Conservation (phyloP, 345 rosid genomes). For the Salix exigua region DNA sequence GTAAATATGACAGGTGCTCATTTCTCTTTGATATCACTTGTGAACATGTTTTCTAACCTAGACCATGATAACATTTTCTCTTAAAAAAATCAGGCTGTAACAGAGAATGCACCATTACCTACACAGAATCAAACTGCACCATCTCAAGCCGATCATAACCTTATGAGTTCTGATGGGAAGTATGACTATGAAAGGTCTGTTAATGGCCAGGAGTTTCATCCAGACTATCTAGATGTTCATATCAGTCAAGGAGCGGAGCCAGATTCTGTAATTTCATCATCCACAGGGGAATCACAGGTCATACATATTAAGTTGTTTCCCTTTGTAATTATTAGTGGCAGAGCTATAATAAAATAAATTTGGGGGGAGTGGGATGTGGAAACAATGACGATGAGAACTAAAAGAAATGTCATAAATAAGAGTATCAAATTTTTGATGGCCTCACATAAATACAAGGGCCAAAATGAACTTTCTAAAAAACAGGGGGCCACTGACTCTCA, state of each 20-base stretch:
- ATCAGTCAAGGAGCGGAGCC: slow-evolving; percentile 44
- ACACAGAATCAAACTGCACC: slow-evolving; percentile 45
- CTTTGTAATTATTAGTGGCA: slow-evolving; percentile 3
- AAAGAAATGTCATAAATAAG: too few relatives aligned
- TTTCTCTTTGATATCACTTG: background rate
- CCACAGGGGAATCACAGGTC: slow-evolving; percentile 64
- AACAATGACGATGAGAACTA: too few relatives aligned
- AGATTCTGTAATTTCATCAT: slow-evolving; percentile 44
- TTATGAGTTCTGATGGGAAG: slow-evolving; percentile 46
- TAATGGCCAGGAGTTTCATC: slow-evolving; percentile 52
- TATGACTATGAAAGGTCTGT: slow-evolving; percentile 49
- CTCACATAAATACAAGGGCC: too few relatives aligned
- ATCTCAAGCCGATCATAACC: slow-evolving; percentile 52
- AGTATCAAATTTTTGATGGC: too few relatives aligned
- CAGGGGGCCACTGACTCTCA: too few relatives aligned
- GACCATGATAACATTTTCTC: background rate
- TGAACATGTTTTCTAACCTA: background rate
- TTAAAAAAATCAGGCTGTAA: slow-evolving; percentile 37
- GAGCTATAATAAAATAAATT: too few relatives aligned
- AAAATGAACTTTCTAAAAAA: too few relatives aligned
- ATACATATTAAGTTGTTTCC: slow-evolving; percentile 1
- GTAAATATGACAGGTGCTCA: background rate
- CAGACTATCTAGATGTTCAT: slow-evolving; percentile 52
- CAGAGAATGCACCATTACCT: slow-evolving; percentile 48
- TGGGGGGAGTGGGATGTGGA: too few relatives aligned